phyloP scores from a whole-genome alignment of 2,329 filamentous ascomycete species.

The Domatiomyces catenatus region DNA sequence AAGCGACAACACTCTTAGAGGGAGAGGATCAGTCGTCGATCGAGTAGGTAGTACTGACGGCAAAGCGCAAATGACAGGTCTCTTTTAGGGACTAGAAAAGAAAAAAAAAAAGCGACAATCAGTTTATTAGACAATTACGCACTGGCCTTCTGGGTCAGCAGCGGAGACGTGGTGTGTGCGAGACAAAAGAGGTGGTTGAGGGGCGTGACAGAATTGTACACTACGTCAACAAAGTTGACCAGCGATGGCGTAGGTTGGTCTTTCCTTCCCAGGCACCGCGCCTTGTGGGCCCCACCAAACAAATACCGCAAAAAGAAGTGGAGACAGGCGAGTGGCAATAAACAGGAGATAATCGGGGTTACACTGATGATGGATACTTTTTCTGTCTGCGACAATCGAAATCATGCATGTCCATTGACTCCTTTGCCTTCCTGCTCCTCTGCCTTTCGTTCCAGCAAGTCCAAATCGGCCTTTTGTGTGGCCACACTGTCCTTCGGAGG shows the following conservation, averaged over 20 bases:
- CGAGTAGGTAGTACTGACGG: too few relatives aligned
- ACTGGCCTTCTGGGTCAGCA: not conserved
- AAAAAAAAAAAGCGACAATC: too few relatives aligned
- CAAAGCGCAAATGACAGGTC: too few relatives aligned
- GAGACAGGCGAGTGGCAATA: too few relatives aligned
- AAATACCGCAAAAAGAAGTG: not conserved
- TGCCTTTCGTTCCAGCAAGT: slow-evolving; percentile 25
- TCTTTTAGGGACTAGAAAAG: too few relatives aligned
- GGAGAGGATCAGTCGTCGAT: too few relatives aligned
- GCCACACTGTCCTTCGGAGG: slow-evolving; percentile 14
- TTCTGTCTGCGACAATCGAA: not conserved
- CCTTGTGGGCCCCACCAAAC: not conserved
- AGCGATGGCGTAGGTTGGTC: not conserved
- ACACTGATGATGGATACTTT: too few relatives aligned
- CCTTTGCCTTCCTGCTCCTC: slow-evolving; percentile 9
- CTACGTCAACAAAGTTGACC: not conserved
- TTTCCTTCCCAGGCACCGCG: not conserved
- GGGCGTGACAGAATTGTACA: not conserved
- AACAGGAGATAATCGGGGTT: too few relatives aligned
- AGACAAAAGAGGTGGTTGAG: not conserved
- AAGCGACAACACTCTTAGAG: too few relatives aligned
- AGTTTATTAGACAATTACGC: too few relatives aligned
- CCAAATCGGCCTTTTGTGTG: slow-evolving; percentile 22
- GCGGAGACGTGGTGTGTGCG: not conserved
- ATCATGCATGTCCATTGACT: slow-evolving; percentile 8